Evolutionary conservation across 192 early-diverging fungal species (phyloP).

Genomic region (Coemansia sp.): DNA sequence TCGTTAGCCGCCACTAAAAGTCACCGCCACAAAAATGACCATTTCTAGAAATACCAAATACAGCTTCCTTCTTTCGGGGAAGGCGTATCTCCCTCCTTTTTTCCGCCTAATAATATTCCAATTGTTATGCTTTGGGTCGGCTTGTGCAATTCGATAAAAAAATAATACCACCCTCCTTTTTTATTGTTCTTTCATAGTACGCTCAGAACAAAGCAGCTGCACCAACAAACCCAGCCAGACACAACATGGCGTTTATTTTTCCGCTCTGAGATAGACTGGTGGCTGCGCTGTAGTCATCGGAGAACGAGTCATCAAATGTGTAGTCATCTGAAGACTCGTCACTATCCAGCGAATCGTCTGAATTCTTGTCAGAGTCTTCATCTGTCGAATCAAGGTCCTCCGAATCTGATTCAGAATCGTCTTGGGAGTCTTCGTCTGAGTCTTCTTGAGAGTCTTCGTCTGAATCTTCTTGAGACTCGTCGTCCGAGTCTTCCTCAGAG

Average conservation of each 20-base stretch:
- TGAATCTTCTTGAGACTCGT: too few relatives aligned
- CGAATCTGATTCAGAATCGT: too few relatives aligned
- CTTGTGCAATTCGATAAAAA: too few relatives aligned
- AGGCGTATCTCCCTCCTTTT: too few relatives aligned
- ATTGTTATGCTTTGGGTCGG: too few relatives aligned
- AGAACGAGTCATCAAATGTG: slow-evolving; percentile 3
- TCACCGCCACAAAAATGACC: neutral
- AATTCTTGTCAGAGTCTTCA: neutral
- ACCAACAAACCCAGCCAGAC: slow-evolving; percentile 27
- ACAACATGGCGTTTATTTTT: slow-evolving; percentile 11
- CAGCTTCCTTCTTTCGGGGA: neutral
- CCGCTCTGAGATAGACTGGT: neutral
- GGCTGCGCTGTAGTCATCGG: slow-evolving; percentile 19
- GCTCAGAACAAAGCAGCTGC: slow-evolving; percentile 41
- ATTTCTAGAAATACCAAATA: too few relatives aligned
- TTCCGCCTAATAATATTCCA: too few relatives aligned
- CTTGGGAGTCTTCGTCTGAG: too few relatives aligned
- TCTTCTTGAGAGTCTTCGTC: too few relatives aligned
- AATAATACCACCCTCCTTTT: neutral
- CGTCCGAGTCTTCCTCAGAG: neutral
- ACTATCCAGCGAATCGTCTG: slow-evolving; percentile 8
- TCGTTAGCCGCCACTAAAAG: neutral
- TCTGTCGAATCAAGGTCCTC: too few relatives aligned
- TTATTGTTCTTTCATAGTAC: neutral
- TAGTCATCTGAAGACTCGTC: slow-evolving; percentile 13